These are phyloP conservation scores for Globisporangium camurandrum DNA, from an alignment of 352 stramenopile genomes.

Conservation along the genomic window DNA sequence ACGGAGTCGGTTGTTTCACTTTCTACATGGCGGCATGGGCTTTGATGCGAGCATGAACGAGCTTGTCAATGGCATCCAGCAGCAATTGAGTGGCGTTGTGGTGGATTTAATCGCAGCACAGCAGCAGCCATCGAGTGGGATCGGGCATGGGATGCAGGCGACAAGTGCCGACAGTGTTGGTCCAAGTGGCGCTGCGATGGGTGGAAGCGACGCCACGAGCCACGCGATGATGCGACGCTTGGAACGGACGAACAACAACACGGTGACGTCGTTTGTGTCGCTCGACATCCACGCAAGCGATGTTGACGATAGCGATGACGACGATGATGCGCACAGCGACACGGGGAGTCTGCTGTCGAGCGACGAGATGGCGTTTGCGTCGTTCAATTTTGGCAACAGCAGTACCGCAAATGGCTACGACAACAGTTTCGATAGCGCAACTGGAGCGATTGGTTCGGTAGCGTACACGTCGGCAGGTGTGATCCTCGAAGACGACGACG, in stretches of 20 bases:
- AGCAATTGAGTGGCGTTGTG: conserved; percentile 19
- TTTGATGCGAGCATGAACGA: conserved; percentile 57
- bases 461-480: conserved; percentile 12
- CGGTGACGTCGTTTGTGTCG: conserved; percentile 16
- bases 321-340: background rate
- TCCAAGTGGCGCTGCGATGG: background rate
- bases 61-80: conserved; percentile 34
- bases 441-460: too few relatives aligned
- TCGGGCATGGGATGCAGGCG: background rate
- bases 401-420: background rate
- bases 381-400: conserved; percentile 13
- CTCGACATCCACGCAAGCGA: too few relatives aligned
- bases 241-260: conserved; percentile 9
- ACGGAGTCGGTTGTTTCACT: conserved; percentile 75
- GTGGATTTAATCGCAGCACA: too few relatives aligned
- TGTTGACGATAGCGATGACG: conserved; percentile 4
- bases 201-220: too few relatives aligned
- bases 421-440: conserved; percentile 9
- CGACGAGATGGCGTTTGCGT: conserved; percentile 16
- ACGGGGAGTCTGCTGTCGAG: background rate
- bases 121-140: too few relatives aligned
- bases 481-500: conserved; percentile 16
- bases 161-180: background rate
- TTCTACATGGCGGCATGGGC: conserved; percentile 60
- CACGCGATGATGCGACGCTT: too few relatives aligned